phyloP scores from a whole-genome alignment of 371 early-diverging fungal genomes.

The Encephalitozoon hellem region DNA sequence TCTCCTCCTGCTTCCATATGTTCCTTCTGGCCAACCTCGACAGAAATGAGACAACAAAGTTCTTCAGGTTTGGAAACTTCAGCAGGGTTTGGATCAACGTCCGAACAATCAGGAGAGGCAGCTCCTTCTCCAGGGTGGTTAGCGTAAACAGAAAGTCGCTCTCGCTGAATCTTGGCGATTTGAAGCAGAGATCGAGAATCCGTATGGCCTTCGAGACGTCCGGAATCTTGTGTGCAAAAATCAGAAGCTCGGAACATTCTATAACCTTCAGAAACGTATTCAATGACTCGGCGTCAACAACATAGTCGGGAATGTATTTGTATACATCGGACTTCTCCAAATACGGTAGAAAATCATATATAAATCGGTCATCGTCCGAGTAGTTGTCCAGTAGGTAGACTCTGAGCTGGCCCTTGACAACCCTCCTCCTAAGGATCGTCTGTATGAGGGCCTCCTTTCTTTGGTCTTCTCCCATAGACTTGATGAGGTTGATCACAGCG shows the following conservation, averaged over 20 bases:
- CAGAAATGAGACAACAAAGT: conserved; percentile 19
- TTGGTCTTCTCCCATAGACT: not conserved
- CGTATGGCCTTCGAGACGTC: not conserved
- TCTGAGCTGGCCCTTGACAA: conserved; percentile 3
- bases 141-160: conserved; percentile 23
- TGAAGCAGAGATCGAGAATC: conserved; percentile 29
- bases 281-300: conserved; percentile 19
- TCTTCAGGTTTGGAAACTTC: conserved; percentile 26
- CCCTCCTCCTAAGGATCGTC: conserved; percentile 5
- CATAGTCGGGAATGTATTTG: not conserved
- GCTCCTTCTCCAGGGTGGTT: conserved; percentile 12
- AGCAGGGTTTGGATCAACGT: conserved; percentile 22
- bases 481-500: conserved; percentile 1
- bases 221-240: conserved; percentile 13
- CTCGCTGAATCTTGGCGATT: conserved; percentile 13
- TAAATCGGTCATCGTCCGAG: not conserved
- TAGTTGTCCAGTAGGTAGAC: conserved; percentile 1
- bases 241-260: conserved; percentile 17
- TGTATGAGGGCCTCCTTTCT: not conserved
- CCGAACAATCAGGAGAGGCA: conserved; percentile 30
- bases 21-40: conserved; percentile 17
- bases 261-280: conserved; percentile 16
- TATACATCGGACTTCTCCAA: conserved; percentile 17
- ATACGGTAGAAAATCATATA: conserved; percentile 26
- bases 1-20: conserved; percentile 24